A percentile compares a stretch with the other conserved stretches of the same genome.
phyloP scores from a whole-genome alignment of 2,329 filamentous ascomycete species.

The Cladosporium halotolerans region DNA sequence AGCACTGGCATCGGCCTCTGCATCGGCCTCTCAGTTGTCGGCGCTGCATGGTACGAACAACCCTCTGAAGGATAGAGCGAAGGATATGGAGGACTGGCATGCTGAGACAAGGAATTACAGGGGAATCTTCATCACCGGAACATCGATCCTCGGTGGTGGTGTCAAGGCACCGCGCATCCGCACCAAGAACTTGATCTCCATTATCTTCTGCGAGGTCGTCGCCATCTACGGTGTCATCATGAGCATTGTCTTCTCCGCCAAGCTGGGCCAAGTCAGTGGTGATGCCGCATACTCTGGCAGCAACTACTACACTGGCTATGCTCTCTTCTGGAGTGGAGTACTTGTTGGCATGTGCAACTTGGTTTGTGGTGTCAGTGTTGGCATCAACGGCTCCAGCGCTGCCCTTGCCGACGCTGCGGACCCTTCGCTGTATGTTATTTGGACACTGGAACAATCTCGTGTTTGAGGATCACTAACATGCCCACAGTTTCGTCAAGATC shows the following conservation, averaged over 20 bases:
- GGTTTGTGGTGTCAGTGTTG: slow-evolving; percentile 91
- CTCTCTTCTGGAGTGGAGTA: slow-evolving; percentile 90
- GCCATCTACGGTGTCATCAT: slow-evolving; percentile 99
- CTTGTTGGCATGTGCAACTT: slow-evolving; percentile 95
- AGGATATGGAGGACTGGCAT: background rate
- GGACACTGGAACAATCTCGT: background rate
- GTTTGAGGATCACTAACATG: slow-evolving; percentile 11
- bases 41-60: slow-evolving; percentile 79
- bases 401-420: slow-evolving; percentile 94
- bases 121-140: slow-evolving; percentile 98
- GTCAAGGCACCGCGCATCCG: slow-evolving; percentile 95
- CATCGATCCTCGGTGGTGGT: slow-evolving; percentile 92
- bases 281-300: slow-evolving; percentile 64
- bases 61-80: background rate
- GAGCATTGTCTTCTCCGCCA: slow-evolving; percentile 95
- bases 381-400: slow-evolving; percentile 95
- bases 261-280: slow-evolving; percentile 62
- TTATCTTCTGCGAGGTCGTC: slow-evolving; percentile 99
- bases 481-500: slow-evolving; percentile 85
- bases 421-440: slow-evolving; percentile 64
- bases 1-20: slow-evolving; percentile 85
- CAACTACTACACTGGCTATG: slow-evolving; percentile 91
- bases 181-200: slow-evolving; percentile 99
- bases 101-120: slow-evolving; percentile 43
- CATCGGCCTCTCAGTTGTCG: slow-evolving; percentile 92